A percentile compares a stretch with the other conserved stretches of the same genome.
These are phyloP conservation scores for Cladosporium sp. DNA, from an alignment of 2,329 filamentous ascomycete genomes.

Conservation along the genomic window DNA sequence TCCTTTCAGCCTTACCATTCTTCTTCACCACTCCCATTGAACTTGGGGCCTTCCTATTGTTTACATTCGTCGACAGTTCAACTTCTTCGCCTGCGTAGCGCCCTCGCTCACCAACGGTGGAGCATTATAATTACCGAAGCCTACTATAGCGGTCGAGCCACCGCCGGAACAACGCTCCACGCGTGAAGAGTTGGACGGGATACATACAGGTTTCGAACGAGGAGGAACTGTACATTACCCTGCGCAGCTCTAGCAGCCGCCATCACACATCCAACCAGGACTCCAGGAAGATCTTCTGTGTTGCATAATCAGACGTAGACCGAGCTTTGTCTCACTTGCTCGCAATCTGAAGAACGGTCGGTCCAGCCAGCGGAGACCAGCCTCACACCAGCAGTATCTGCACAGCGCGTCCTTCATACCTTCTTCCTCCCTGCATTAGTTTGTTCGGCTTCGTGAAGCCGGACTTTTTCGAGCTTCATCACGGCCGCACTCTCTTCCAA, in stretches of 20 bases:
- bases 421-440: conserved; percentile 18
- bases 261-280: not conserved
- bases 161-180: conserved; percentile 4
- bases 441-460: conserved; percentile 17
- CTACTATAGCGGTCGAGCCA: conserved; percentile 18
- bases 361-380: conserved; percentile 6
- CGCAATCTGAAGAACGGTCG: conserved; percentile 16
- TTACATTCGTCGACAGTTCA: conserved; percentile 20
- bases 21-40: conserved; percentile 24
- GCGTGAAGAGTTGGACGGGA: conserved; percentile 17
- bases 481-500: conserved; percentile 79
- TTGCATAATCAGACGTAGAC: conserved; percentile 10
- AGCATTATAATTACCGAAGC: conserved; percentile 18
- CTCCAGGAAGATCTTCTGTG: conserved; percentile 17
- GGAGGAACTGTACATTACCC: conserved; percentile 28
- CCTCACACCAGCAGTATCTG: conserved; percentile 17
- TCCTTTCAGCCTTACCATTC: conserved; percentile 27
- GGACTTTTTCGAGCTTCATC: conserved; percentile 51
- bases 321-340: conserved; percentile 17
- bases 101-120: conserved; percentile 21
- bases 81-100: conserved; percentile 18
- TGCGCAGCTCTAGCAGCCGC: conserved; percentile 16
- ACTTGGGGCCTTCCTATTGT: conserved; percentile 19
- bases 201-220: conserved; percentile 19
- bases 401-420: conserved; percentile 12